Base-by-base conservation (phyloP, 202 grass and related monocot genomes). In the Elaeis oleifera region DNA sequence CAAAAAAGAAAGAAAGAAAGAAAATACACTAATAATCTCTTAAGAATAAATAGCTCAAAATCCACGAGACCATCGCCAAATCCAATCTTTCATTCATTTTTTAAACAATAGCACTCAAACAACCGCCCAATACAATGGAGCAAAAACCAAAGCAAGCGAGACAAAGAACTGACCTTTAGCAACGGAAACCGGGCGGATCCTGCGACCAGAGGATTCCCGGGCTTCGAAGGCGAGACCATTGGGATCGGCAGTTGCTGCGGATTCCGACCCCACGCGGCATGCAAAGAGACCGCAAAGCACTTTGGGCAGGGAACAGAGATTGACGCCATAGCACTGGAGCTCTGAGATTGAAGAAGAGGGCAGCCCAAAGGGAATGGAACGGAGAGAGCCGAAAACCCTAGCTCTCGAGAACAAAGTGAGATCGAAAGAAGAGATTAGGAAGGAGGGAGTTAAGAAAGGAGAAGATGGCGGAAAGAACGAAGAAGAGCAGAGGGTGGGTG, bases 271-370 rank as follows among this genome's bases (percentile, higher is more conserved):
- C 23, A 29, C 15, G 51, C 26, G 24, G 50, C 26, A 68, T 54
- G 53, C 4, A 3, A 1, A 22, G 65, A 5, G 13, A 22, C 17
- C 27, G 22, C 65, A 16, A 18, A 39, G 50, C 65, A 68, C 65
- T 68, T 68, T 19, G 65, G 65, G 65, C 51, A 68, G 9, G 65
- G 65, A 3, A 68, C 50, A 5, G 65, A 56, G 65, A 68, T 56
- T 18, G 65, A 68, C 51, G 65, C 51, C 65, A 68, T 68, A 9
- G 15, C 50, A 25, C 15, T 8, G 51, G 23, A 28, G 15, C 49
- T 65, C 15, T 23, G 20, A 3, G 13, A 26, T 9, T 15, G 7
- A 17, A 24, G 11, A 21, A 16, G n/a, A 44, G 9, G 36, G 9
- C 36, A 44, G 5, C 6, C 63, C 52, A 32, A 25, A 29, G 6